Percentiles rank a stretch among this genome's conserved stretches.
Conservation (phyloP, 2,329 filamentous ascomycete species). For the Exserohilum rostratum region DNA sequence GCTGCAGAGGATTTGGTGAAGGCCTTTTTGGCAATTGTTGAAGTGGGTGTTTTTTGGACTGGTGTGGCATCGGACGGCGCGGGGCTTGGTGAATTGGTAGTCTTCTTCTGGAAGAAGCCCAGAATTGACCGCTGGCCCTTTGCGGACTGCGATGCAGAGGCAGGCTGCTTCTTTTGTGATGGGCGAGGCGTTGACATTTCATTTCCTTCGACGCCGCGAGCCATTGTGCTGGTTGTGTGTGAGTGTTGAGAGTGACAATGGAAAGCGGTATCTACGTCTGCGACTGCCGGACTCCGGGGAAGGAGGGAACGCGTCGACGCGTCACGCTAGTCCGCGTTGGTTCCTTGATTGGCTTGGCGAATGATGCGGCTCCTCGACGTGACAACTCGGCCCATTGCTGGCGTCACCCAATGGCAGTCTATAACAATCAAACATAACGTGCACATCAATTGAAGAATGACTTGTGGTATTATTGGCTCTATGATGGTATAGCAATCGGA, state of each 20-base stretch:
- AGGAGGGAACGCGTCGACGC: constrained; percentile 15
- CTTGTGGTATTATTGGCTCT: neutral
- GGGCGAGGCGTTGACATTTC: constrained; percentile 53
- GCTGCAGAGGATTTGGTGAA: constrained; percentile 44
- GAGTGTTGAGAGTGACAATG: neutral
- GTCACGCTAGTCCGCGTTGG: constrained; percentile 7
- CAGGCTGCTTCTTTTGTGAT: constrained; percentile 55
- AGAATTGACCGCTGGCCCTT: constrained; percentile 75
- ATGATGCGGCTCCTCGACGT: neutral
- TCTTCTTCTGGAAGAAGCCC: constrained; percentile 75
- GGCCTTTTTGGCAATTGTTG: constrained; percentile 39
- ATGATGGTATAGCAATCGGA: neutral
- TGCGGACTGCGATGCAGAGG: constrained; percentile 54
- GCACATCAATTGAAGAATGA: neutral
- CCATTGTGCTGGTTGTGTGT: constrained; percentile 40
- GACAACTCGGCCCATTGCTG: neutral
- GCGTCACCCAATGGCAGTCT: neutral
- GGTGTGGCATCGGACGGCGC: constrained; percentile 40
- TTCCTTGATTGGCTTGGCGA: constrained; percentile 8
- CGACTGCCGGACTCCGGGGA: neutral
- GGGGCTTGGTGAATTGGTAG: constrained; percentile 55
- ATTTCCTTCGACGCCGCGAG: constrained; percentile 55
- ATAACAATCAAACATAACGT: neutral
- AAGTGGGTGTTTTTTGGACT: constrained; percentile 33
- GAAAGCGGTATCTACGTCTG: neutral